Conservation (phyloP, 73 alveolate species). For the Stentor coeruleus region DNA sequence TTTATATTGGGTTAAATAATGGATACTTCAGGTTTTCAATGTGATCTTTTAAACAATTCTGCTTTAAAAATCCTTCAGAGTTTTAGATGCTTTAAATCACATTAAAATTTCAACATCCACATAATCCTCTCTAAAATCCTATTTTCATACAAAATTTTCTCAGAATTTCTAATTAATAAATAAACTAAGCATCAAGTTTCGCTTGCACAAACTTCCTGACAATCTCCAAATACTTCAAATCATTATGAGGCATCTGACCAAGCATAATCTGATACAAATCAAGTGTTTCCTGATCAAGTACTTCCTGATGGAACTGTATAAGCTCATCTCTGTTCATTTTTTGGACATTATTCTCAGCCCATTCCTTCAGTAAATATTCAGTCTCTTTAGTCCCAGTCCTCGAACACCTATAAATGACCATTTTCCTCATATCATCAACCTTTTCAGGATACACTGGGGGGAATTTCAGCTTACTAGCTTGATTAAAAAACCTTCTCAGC, state of each 20-base stretch:
- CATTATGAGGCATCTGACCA: slow-evolving; percentile 5
- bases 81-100: neutral
- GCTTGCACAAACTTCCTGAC: slow-evolving; percentile 5
- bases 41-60: neutral
- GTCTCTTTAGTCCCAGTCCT: slow-evolving; percentile 16
- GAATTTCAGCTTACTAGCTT: neutral
- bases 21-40: neutral
- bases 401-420: neutral
- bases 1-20: slow-evolving; percentile 34
- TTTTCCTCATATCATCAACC: neutral
- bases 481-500: neutral
- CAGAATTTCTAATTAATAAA: too few relatives aligned
- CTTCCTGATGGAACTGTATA: slow-evolving; percentile 6
- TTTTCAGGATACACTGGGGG: slow-evolving; percentile 16
- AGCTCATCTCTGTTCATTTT: slow-evolving; percentile 21
- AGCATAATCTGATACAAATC: neutral
- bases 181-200: too few relatives aligned
- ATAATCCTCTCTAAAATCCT: neutral
- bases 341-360: neutral
- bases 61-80: too few relatives aligned
- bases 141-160: too few relatives aligned
- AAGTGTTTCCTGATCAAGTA: neutral
- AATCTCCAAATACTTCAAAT: neutral
- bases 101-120: neutral
- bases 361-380: neutral